These are phyloP conservation scores for Coemansia sp. DNA, from an alignment of 192 early-diverging fungal species.

Conservation along the genomic window DNA sequence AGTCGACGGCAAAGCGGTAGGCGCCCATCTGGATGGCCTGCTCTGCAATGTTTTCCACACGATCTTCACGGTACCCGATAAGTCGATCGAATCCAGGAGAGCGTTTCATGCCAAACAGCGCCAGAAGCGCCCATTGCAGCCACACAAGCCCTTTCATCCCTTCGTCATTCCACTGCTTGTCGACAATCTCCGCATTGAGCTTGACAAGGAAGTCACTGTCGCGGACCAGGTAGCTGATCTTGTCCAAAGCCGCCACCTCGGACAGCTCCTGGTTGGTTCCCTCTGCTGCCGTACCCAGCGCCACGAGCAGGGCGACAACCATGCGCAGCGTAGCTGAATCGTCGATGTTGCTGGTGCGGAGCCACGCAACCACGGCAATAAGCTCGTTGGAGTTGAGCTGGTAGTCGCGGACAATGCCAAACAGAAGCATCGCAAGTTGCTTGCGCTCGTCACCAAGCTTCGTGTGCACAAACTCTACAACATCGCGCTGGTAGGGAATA, in stretches of 20 bases:
- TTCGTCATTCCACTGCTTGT: constrained; percentile 48
- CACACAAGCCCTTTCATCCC: constrained; percentile 57
- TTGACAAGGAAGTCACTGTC: constrained; percentile 42
- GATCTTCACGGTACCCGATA: constrained; percentile 53
- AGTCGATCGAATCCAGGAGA: constrained; percentile 51
- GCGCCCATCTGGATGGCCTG: constrained; percentile 58
- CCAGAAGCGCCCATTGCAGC: constrained; percentile 67
- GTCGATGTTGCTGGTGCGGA: constrained; percentile 31
- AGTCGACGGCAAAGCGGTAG: constrained; percentile 67
- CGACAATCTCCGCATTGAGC: constrained; percentile 47
- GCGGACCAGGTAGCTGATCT: constrained; percentile 41
- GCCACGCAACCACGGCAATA: constrained; percentile 44
- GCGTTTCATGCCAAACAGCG: constrained; percentile 54
- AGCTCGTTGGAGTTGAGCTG: constrained; percentile 43
- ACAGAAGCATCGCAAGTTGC: constrained; percentile 49
- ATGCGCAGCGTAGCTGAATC: constrained; percentile 50
- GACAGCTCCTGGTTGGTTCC: constrained; percentile 27
- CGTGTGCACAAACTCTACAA: constrained; percentile 47
- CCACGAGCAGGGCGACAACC: constrained; percentile 31
- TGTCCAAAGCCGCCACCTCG: constrained; percentile 45
- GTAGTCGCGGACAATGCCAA: constrained; percentile 45
- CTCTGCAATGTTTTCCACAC: constrained; percentile 58
- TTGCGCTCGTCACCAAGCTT: constrained; percentile 50
- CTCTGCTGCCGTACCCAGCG: constrained; percentile 33
- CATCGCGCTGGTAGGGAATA: constrained; percentile 45